phyloP scores from a whole-genome alignment of 768 basidiomycete genomes.

The Xerocomellus amylosporus region DNA sequence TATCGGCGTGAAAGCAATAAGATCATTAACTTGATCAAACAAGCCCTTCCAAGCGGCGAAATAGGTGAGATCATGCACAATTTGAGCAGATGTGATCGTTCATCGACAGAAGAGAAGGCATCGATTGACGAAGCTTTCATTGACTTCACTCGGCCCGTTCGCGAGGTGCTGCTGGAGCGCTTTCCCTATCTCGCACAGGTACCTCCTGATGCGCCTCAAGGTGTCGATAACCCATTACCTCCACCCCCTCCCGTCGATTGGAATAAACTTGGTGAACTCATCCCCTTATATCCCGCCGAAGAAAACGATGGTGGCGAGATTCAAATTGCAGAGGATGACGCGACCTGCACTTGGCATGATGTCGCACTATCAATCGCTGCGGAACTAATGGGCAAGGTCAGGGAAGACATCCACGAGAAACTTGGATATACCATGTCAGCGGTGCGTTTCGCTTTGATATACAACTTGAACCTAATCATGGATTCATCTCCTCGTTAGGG shows the following conservation, averaged over 20 bases:
- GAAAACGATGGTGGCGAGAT: slow-evolving; percentile 19
- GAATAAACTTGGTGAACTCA: slow-evolving; percentile 56
- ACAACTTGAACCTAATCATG: neutral
- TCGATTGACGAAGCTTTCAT: slow-evolving; percentile 98
- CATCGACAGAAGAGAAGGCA: slow-evolving; percentile 71
- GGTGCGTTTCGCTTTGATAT: slow-evolving; percentile 42
- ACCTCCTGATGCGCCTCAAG: slow-evolving; percentile 65
- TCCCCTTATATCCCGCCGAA: slow-evolving; percentile 48
- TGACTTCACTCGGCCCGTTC: slow-evolving; percentile 82
- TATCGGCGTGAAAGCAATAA: slow-evolving; percentile 90
- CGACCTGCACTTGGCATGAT: slow-evolving; percentile 78
- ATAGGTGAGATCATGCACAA: slow-evolving; percentile 53
- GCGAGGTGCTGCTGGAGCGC: slow-evolving; percentile 64
- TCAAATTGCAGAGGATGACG: slow-evolving; percentile 30
- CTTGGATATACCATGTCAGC: slow-evolving; percentile 95
- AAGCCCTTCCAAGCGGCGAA: slow-evolving; percentile 73
- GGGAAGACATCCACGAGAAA: slow-evolving; percentile 61
- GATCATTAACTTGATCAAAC: slow-evolving; percentile 79
- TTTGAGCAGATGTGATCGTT: neutral
- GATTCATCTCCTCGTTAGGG: slow-evolving; percentile 47
- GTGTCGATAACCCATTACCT: slow-evolving; percentile 75
- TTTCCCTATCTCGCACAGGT: slow-evolving; percentile 75
- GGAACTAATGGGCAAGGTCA: slow-evolving; percentile 75
- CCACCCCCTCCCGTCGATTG: slow-evolving; percentile 64
- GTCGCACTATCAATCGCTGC: slow-evolving; percentile 87